Evolutionary conservation across 108 stramenopile species (phyloP), one percentile per base, ranked within the genome.

Genomic region (Cyclotella cryptica): DNA sequence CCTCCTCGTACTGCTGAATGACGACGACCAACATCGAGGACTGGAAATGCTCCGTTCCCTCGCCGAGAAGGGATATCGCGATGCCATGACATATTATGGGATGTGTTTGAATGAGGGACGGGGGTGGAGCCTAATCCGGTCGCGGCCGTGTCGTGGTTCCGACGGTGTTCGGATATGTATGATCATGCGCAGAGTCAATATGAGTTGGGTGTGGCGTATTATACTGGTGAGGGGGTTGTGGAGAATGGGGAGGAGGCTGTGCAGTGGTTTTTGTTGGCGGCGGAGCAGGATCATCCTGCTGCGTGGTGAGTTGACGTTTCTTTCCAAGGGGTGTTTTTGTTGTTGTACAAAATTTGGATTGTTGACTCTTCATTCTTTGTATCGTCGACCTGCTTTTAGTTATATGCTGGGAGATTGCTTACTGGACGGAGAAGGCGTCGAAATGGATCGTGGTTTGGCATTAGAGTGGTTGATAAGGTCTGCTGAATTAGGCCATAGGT

Each of bases 341-440:
- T 17, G n/a, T 54, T 54, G 53, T 17, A n/a, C 44, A 12, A 45
- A n/a, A n/a, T n/a, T 45, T 45, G 53, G 11, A 19, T n/a, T n/a
- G 11, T 21, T 54, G 21, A n/a, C n/a, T 19, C 8, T 54, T 54
- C 53, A 19, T 54, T 17, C n/a, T 54, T 8, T 54, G 11, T n/a
- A 8, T 11, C 59, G 11, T 60, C 29, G 14, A 19, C 19, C 7
- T 54, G 10, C 19, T n/a, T 6, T 60, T 11, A 60, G 83, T 22
- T 91, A 88, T 46, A 88, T 91, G 88, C 66, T 88, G 0, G 90
- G 88, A 3, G 90, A 91, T 51, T 88, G 86, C 47, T 69, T 88
- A 0, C 49, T 88, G 41, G 88, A 91, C 60, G 90, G 90, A 19
- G 64, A 85, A 7, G 90, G 87, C 30, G 74, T 69, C 8, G 59